Evolutionary conservation across 2,329 filamentous ascomycete genomes (phyloP).

Genomic region (Colletotrichum sublineola): DNA sequence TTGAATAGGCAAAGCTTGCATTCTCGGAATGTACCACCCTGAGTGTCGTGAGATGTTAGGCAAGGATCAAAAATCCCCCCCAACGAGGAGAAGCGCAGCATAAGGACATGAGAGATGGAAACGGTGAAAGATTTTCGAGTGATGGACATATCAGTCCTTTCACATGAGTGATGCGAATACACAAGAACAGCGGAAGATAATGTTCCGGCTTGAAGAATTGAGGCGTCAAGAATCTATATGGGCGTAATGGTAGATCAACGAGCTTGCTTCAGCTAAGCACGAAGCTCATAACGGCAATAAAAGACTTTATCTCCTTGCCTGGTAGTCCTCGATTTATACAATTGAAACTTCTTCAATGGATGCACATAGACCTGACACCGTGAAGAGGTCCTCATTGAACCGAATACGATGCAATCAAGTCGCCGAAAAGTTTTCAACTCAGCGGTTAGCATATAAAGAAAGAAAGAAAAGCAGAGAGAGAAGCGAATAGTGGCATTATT

Average conservation of each 20-base stretch:
- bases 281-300: not conserved
- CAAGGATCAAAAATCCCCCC: no score
- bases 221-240: no score
- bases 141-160: not conserved
- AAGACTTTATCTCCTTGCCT: not conserved
- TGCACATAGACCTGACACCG: not conserved
- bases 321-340: not conserved
- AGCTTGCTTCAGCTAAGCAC: not conserved
- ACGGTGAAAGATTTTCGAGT: not conserved
- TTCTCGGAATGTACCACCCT: conserved; percentile 3
- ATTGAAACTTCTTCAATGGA: not conserved
- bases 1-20: not conserved
- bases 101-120: not conserved
- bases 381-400: no score
- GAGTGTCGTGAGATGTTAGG: conserved; percentile 1
- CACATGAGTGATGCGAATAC: not conserved
- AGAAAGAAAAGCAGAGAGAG: no score
- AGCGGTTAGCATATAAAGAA: no score
- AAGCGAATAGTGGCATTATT: no score
- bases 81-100: not conserved
- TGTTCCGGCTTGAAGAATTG: not conserved
- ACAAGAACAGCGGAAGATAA: no score
- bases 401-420: no score
- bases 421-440: no score
- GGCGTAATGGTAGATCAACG: not conserved